Base-by-base conservation (phyloP, 768 basidiomycete genomes). In the Myochromella boudieri region DNA sequence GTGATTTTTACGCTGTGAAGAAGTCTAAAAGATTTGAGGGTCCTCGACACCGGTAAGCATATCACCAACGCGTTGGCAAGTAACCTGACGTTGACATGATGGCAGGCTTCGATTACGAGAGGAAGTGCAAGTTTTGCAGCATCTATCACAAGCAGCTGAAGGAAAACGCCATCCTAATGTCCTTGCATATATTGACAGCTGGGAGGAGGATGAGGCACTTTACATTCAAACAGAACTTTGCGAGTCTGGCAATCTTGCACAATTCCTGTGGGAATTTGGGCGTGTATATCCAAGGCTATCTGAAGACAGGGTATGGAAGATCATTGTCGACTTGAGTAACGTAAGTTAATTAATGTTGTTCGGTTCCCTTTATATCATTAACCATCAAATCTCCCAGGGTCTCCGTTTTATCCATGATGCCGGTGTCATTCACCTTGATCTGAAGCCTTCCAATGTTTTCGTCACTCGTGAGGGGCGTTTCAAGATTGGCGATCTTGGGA, bases 401-500 rank as follows among this genome's bases (percentile, higher is more conserved):
- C 72, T 98, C 49, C 73, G 75, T 48, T 95, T 97, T 69, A 88
- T 99, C 48, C 97, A 99, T 67, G 77, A 81, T 56, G 80, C 85
- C 34, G 85, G 87, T 45, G 83, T 97, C 48, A 87, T 98, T 40
- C 97, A 99, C 69, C 79, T 99, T 44, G 97, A 99, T 69, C 69
- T 99, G 54, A 99, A 99, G 71, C 97, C 97, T 10, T 92, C 92
- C 33, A 99, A 99, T 64, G 85, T 99, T 41, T 93, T 99, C 62
- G 76, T 99, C 57, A 93, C 91, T 8, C 74, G 75, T 6, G 79
- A 84, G 33, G 97, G 97, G 1, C 80, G 87, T 36, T 87, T 99
- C 71, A 93, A 92, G 71, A 93, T 99, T 63, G 95, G 95, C 6
- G 97, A 99, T 65, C 97, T 98, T 70, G 97, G 97, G 7, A 93